Evolutionary conservation across 257 asterid genomes (phyloP).

Genomic region (Sherardia arvensis): DNA sequence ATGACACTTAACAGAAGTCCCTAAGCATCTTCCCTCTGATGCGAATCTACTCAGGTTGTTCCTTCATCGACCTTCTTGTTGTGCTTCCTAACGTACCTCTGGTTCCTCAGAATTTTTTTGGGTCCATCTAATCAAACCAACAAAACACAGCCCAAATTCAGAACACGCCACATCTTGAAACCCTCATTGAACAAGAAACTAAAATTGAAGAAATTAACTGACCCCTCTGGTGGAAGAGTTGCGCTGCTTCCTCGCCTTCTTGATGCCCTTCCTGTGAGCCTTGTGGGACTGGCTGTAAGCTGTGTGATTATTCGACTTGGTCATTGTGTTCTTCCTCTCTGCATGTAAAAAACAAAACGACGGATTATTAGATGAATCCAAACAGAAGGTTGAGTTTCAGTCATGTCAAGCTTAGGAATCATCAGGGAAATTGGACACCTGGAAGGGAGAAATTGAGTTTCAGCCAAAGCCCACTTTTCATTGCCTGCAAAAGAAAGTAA

Average conservation of each 20-base stretch:
- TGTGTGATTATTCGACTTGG: slow-evolving; percentile 89
- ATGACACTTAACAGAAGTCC: not conserved
- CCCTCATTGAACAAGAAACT: not conserved
- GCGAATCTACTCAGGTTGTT: slow-evolving; percentile 42
- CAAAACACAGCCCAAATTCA: not conserved
- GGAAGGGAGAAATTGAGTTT: no score
- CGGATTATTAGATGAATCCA: not conserved
- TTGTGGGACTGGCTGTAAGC: slow-evolving; percentile 85
- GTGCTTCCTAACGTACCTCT: slow-evolving; percentile 94
- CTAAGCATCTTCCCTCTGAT: not conserved
- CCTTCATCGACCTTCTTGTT: slow-evolving; percentile 44
- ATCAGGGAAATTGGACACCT: not conserved
- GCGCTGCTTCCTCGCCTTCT: slow-evolving; percentile 75
- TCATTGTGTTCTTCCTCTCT: slow-evolving; percentile 41
- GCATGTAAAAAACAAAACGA: not conserved
- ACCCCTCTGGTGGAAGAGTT: slow-evolving; percentile 85
- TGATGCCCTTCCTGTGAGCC: slow-evolving; percentile 85
- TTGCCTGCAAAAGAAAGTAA: no score
- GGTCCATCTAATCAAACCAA: slow-evolving; percentile 52
- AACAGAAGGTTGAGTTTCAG: not conserved
- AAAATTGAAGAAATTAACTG: not conserved
- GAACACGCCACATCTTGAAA: not conserved
- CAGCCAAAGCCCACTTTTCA: no score
- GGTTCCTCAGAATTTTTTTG: slow-evolving; percentile 92
- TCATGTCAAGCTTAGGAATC: no score